phyloP scores from a whole-genome alignment of 2,329 filamentous ascomycete species.

The Hypoxylon sp. region DNA sequence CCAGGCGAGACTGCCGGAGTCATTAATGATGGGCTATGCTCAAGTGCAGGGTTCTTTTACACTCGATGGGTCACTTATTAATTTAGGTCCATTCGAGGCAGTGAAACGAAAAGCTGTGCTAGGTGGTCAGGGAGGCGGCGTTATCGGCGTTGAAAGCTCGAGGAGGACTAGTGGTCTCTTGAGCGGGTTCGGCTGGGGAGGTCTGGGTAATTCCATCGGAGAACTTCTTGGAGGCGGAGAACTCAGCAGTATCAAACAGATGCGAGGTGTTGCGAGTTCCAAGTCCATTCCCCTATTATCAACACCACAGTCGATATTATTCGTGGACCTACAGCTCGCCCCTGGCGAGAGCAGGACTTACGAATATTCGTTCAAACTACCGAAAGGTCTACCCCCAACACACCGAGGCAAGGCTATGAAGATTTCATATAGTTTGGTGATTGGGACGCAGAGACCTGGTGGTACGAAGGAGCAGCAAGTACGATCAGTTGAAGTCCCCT shows the following conservation, averaged over 20 bases:
- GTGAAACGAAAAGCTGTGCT: constrained; percentile 95
- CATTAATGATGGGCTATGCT: constrained; percentile 97
- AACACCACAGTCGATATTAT: constrained; percentile 94
- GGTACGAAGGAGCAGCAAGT: constrained; percentile 85
- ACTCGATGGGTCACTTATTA: constrained; percentile 90
- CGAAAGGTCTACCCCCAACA: constrained; percentile 89
- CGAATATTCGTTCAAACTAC: constrained; percentile 88
- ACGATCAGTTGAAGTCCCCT: constrained; percentile 91
- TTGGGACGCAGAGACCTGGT: constrained; percentile 90
- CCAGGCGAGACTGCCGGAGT: constrained; percentile 74
- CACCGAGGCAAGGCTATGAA: constrained; percentile 95
- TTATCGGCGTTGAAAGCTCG: constrained; percentile 81
- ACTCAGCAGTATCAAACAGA: constrained; percentile 93
- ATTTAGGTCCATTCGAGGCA: constrained; percentile 91
- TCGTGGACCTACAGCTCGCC: constrained; percentile 89
- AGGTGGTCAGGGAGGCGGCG: constrained; percentile 87
- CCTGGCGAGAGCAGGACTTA: constrained; percentile 92
- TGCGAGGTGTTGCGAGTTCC: constrained; percentile 88
- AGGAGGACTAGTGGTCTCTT: constrained; percentile 86
- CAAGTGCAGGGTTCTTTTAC: constrained; percentile 94
- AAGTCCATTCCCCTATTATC: constrained; percentile 92
- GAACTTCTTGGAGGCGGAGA: constrained; percentile 89
- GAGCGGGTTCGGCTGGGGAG: constrained; percentile 88
- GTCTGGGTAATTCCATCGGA: constrained; percentile 87
- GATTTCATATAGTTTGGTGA: constrained; percentile 89